phyloP scores from a whole-genome alignment of 805 yeast genomes.

The Candida fluviatilis region DNA sequence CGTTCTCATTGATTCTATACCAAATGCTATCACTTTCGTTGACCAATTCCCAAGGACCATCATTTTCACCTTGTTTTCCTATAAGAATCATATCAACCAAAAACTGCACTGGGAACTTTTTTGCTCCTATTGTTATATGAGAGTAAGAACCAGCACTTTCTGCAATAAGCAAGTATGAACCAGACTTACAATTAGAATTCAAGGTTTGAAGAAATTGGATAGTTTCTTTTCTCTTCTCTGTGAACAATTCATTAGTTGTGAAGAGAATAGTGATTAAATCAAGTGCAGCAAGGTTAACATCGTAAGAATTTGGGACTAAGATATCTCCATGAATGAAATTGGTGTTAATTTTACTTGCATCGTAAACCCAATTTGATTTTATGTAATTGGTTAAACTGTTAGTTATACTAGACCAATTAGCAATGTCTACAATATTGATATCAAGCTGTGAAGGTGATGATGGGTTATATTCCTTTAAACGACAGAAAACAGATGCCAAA shows the following conservation, averaged over 20 bases:
- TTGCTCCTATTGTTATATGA: conserved; percentile 69
- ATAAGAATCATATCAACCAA: conserved; percentile 68
- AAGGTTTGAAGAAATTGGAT: conserved; percentile 55
- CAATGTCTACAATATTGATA: conserved; percentile 66
- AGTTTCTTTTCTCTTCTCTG: conserved; percentile 60
- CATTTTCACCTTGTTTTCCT: conserved; percentile 39
- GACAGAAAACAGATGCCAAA: conserved; percentile 53
- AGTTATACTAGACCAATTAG: conserved; percentile 67
- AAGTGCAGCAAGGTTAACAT: conserved; percentile 9
- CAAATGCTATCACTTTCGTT: conserved; percentile 72
- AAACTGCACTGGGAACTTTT: conserved; percentile 78
- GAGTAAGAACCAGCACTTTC: conserved; percentile 93
- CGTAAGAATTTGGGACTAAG: conserved; percentile 14
- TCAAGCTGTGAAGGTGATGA: conserved; percentile 31
- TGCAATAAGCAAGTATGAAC: conserved; percentile 60
- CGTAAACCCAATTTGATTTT: conserved; percentile 50
- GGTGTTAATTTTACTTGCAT: conserved; percentile 23
- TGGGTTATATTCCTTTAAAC: conserved; percentile 32
- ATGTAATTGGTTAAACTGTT: conserved; percentile 41
- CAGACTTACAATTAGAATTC: conserved; percentile 46
- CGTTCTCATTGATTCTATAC: conserved; percentile 57
- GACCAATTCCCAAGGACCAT: conserved; percentile 64
- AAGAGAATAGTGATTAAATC: conserved; percentile 69
- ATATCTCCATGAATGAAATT: conserved; percentile 29
- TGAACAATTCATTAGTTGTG: conserved; percentile 83